Evolutionary conservation across 1,139 yeast genomes (phyloP), one percentile per base, ranked within the genome.

Genomic region (Protomyces macrosporus): DNA sequence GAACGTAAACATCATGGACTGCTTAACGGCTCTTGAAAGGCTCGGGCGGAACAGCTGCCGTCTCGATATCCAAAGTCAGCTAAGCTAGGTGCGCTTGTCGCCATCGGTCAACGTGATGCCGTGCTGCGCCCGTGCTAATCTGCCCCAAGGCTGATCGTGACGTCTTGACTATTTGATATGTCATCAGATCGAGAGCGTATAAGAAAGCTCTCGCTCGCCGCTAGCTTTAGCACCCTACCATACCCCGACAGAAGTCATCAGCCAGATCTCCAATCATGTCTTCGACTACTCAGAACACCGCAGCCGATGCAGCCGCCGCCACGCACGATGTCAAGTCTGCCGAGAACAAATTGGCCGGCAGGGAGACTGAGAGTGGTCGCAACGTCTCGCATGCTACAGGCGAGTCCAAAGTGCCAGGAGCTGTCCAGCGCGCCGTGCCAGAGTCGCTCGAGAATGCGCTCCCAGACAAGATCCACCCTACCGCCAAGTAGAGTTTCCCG

Each of bases 391-490:
- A 55, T 23, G 59, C 59, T 30, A 55, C 59, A 23, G 59, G 59
- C 42, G 50, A 55, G 10, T 55, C 59, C 4, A 55, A 33, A 6
- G 59, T 55, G 42, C 59, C 59, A 3, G 59, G 42, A 16, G 59
- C 59, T n/a, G 34, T 55, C 9, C 59, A 55, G 53, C 45, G 48
- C 40, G 59, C 59, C 42, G 59, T 55, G 14, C 59, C 59, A 33
- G 35, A 55, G 33, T 10, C 51, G 12, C 23, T 55, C 42, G 59
- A 55, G 53, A 39, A 55, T 34, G 59, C 23, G 40, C 36, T 55
- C 34, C 59, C 59, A 34, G 59, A 55, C 42, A 14, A 34, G 14
- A 34, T 55, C 3, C 59, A 55, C 34, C 59, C 59, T 33, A 55
- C 59, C 6, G n/a, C 45, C 45, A 40, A 40, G 45, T 40, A 40